Percentiles rank a stretch among this genome's conserved stretches.
Evolutionary conservation across 768 basidiomycete genomes (phyloP).

Genomic region (Boletus edulis): DNA sequence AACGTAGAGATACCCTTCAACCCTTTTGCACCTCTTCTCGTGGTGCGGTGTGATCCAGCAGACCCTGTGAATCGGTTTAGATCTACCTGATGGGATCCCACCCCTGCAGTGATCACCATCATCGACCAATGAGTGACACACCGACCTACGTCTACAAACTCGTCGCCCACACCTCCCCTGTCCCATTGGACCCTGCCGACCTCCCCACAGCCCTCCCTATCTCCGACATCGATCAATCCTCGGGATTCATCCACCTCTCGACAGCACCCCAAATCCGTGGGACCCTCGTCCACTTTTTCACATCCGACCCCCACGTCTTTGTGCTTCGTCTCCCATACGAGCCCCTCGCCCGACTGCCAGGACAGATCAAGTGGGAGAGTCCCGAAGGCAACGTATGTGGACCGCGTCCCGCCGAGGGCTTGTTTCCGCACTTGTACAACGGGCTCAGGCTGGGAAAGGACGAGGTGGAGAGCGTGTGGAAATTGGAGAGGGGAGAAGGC

Average conservation of each 20-base stretch:
- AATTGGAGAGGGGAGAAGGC: conserved; percentile 22
- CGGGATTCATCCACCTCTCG: conserved; percentile 56
- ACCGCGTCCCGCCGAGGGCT: conserved; percentile 40
- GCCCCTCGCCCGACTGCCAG: conserved; percentile 28
- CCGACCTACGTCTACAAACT: conserved; percentile 66
- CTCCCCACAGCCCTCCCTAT: conserved; percentile 48
- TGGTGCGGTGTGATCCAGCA: no score
- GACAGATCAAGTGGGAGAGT: conserved; percentile 48
- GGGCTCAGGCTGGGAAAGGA: conserved; percentile 39
- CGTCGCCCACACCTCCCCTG: conserved; percentile 39
- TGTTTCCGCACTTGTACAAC: conserved; percentile 58
- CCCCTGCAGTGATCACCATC: background rate
- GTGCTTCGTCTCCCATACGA: conserved; percentile 45
- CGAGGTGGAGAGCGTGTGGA: conserved; percentile 43
- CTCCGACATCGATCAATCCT: conserved; percentile 44
- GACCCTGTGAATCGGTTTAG: no score
- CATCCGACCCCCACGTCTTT: conserved; percentile 36
- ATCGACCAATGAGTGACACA: conserved; percentile 4
- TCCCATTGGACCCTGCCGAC: conserved; percentile 30
- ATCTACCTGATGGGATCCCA: no score
- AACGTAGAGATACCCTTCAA: conserved; percentile 29
- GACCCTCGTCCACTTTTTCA: conserved; percentile 48
- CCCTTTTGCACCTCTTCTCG: background rate
- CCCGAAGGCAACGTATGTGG: conserved; percentile 41
- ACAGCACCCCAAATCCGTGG: conserved; percentile 47